A percentile compares a stretch with the other conserved stretches of the same genome.
Conservation (phyloP, 1,284 basidiomycete genomes). For the Ceratobasidium sp. region DNA sequence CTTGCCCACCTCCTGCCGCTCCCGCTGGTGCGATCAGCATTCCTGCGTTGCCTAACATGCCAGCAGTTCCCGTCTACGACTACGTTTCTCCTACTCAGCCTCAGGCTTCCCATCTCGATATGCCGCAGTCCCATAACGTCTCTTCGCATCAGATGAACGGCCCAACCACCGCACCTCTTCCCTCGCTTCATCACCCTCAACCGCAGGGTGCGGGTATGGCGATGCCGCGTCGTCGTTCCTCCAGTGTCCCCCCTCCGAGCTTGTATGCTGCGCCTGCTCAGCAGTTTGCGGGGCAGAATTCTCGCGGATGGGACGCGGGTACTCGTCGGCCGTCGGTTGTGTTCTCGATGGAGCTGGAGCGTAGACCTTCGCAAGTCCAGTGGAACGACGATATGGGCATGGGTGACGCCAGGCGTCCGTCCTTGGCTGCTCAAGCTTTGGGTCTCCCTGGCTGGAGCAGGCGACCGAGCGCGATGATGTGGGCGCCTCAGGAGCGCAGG, state of each 20-base stretch:
- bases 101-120: slow-evolving; percentile 30
- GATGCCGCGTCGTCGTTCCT: slow-evolving; percentile 32
- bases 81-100: slow-evolving; percentile 38
- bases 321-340: slow-evolving; percentile 35
- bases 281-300: not conserved
- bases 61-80: slow-evolving; percentile 27
- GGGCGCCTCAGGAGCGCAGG: slow-evolving; percentile 26
- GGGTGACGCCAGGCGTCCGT: slow-evolving; percentile 37
- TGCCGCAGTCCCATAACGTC: not conserved
- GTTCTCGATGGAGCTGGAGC: slow-evolving; percentile 39
- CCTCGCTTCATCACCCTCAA: slow-evolving; percentile 26
- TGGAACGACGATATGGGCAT: slow-evolving; percentile 46
- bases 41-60: slow-evolving; percentile 25
- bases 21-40: slow-evolving; percentile 29
- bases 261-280: slow-evolving; percentile 36
- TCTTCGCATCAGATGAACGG: slow-evolving; percentile 17
- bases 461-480: slow-evolving; percentile 28
- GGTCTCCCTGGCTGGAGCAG: slow-evolving; percentile 12
- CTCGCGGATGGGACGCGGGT: slow-evolving; percentile 23
- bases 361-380: slow-evolving; percentile 40
- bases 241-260: slow-evolving; percentile 42
- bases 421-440: slow-evolving; percentile 12
- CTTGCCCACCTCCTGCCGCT: slow-evolving; percentile 36
- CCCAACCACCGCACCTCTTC: slow-evolving; percentile 17
- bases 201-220: slow-evolving; percentile 17